Evolutionary conservation across 305 asterid genomes (phyloP).

Genomic region (Rubia balearica): DNA sequence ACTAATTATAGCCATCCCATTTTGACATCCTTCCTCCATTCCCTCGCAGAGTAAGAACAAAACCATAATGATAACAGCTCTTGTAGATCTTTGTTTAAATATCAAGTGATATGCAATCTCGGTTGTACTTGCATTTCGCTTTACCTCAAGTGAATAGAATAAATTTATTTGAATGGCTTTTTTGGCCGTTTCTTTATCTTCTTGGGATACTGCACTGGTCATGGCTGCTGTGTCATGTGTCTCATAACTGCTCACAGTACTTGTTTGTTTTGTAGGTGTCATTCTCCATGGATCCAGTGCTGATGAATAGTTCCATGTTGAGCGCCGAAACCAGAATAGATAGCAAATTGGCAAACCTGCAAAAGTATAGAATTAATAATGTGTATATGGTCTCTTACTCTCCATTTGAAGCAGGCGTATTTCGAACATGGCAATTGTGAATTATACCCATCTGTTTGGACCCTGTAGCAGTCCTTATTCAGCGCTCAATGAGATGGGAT

Average conservation of each 20-base stretch:
- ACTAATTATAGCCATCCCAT: neutral
- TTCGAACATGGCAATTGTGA: neutral
- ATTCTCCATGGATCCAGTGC: neutral
- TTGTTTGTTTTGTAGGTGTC: neutral
- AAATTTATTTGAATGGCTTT: neutral
- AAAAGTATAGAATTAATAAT: neutral
- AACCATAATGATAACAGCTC: neutral
- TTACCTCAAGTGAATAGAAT: neutral
- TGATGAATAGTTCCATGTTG: neutral
- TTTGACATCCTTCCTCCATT: neutral
- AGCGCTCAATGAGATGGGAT: neutral
- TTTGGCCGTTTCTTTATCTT: too few species aligned
- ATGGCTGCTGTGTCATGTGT: too few species aligned
- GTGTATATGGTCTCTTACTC: neutral
- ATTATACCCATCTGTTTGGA: too few species aligned
- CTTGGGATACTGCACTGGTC: too few species aligned
- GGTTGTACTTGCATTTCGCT: neutral
- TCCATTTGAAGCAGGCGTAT: neutral
- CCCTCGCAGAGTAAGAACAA: neutral
- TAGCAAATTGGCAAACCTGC: constrained; percentile 1
- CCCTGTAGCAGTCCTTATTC: neutral
- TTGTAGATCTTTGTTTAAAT: neutral
- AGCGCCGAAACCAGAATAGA: neutral
- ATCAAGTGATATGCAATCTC: neutral
- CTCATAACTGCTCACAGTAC: neutral